Evolutionary conservation across 148 eudicot genomes (phyloP).

Genomic region (Rhododendron vialii): DNA sequence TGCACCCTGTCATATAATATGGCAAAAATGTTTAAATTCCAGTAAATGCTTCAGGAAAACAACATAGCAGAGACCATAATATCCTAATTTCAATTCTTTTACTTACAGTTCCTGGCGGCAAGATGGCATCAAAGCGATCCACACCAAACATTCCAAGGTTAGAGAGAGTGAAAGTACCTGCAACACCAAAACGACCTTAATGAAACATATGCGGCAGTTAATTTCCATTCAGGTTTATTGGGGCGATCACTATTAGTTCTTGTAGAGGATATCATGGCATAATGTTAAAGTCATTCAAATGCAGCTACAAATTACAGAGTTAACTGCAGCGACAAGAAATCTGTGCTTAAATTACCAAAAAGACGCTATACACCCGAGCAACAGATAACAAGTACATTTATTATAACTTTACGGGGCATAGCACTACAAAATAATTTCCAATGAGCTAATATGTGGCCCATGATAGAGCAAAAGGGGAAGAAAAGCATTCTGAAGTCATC

Average conservation of each 20-base stretch:
- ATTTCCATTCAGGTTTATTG: background rate
- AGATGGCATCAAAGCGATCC: constrained; percentile 96
- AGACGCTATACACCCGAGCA: background rate
- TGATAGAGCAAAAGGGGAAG: background rate
- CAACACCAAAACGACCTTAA: constrained; percentile 15
- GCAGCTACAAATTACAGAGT: background rate
- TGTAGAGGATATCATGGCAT: background rate
- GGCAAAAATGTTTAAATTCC: background rate
- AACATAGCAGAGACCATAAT: background rate
- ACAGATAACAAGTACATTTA: too few species aligned
- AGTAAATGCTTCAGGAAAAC: background rate
- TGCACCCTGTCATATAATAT: constrained; percentile 46
- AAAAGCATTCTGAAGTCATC: background rate
- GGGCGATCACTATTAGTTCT: background rate
- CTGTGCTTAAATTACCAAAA: background rate
- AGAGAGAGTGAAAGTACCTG: constrained; percentile 93
- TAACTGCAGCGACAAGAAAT: background rate
- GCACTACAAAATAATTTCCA: background rate
- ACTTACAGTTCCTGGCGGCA: constrained; percentile 97
- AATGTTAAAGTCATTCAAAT: background rate
- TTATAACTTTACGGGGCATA: background rate
- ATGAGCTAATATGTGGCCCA: background rate
- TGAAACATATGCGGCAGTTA: background rate
- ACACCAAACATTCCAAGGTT: constrained; percentile 98
- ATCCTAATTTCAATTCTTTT: constrained; percentile 1